These are phyloP conservation scores for Cylindrotheca closterium DNA, from an alignment of 108 stramenopile genomes.

Conservation along the genomic window DNA sequence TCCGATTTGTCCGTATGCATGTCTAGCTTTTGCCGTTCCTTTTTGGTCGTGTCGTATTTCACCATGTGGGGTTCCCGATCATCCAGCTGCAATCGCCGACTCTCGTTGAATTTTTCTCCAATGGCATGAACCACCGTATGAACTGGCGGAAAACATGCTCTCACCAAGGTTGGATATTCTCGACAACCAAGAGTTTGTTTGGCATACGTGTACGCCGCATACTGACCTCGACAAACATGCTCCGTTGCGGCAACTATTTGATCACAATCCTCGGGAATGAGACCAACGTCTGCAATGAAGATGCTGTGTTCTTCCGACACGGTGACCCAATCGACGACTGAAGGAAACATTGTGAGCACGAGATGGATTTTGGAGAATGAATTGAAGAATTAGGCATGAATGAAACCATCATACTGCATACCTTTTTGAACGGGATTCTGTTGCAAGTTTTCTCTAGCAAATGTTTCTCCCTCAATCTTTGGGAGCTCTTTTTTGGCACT, in stretches of 20 bases:
- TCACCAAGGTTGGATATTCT: conserved; percentile 58
- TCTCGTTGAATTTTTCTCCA: conserved; percentile 2
- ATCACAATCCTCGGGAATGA: conserved; percentile 50
- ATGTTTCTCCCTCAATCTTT: background rate
- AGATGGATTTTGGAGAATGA: background rate
- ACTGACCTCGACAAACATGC: conserved; percentile 55
- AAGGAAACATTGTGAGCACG: conserved; percentile 2
- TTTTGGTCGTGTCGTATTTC: conserved; percentile 68
- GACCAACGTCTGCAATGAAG: conserved; percentile 65
- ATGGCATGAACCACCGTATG: conserved; percentile 43
- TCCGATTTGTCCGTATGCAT: conserved; percentile 81
- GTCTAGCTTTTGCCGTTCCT: conserved; percentile 74
- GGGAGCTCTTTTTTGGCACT: too few species aligned
- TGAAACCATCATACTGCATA: too few species aligned
- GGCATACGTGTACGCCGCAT: conserved; percentile 75
- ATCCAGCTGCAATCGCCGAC: conserved; percentile 44
- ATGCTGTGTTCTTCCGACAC: conserved; percentile 56
- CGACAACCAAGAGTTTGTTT: conserved; percentile 83
- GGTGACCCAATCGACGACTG: conserved; percentile 57
- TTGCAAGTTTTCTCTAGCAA: background rate
- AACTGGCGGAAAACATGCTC: conserved; percentile 33
- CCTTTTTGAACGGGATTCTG: background rate
- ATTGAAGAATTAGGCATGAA: background rate
- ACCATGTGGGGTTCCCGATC: conserved; percentile 81
- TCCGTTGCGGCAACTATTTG: conserved; percentile 55